Base-by-base conservation (phyloP, 257 asterid species). In the Gynochthodes officinalis region DNA sequence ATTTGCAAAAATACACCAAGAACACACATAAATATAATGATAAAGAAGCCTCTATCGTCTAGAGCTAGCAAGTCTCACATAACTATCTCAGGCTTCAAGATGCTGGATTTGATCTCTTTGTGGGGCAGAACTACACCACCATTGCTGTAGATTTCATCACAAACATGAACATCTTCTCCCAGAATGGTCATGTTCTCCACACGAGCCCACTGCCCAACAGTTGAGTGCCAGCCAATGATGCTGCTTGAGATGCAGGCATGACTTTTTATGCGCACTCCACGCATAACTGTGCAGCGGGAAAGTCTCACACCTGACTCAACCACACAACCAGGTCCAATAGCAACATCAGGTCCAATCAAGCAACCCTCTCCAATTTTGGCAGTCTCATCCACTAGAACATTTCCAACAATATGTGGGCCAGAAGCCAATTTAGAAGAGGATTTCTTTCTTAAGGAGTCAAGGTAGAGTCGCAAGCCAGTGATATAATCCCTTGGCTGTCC, bases 401-500 rank as follows among this genome's bases (percentile, higher is more conserved):
- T 92, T 25, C 96, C 98, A 9, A 90, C 79, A 39, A 92, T 77
- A 62, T 86, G 86, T 75, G 80, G 52, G 30, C 98, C 96, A 0
- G 79, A 78, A 70, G 94, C 92, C 73, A 92, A 73, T 75, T 82
- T 84, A 1, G 90, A 79, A 53, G 96, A 83, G 2, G 90, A 80
- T 16, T 75, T 82, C 86, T 92, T 90, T 66, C 82, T 82, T 69
- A 92, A 70, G 64, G 98, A 92, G 62, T 83, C 92, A 18, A 92
- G 71, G 81, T 90, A 92, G 72, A 92, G 86, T 73, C 92, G 76
- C 72, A 92, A 82, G 67, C 98, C 96, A 4, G 89, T 82, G 54
- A 90, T 92, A 84, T 92, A 92, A 43, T 92, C 98, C 82, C 87
- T 84, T 5, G 97, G 98, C 81, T 93, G 98, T 23, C 96, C 97